A percentile compares a stretch with the other conserved stretches of the same genome.
Conservation (phyloP, 2,329 filamentous ascomycete species). For the Xylaria multiplex region DNA sequence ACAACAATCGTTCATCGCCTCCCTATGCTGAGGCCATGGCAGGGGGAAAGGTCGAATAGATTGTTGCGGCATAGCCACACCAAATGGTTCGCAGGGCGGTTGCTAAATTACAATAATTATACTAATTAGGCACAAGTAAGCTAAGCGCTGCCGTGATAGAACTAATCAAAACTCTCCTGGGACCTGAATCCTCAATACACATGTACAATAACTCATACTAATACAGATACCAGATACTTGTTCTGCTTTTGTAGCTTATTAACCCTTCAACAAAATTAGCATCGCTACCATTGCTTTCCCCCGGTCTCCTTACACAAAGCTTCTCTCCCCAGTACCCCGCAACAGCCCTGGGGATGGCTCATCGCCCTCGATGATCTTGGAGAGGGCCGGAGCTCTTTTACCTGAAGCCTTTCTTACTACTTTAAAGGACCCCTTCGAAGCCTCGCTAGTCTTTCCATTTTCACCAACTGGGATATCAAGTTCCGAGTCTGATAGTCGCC, state of each 20-base stretch:
- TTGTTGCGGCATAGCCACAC: no score
- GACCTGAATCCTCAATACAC: neutral
- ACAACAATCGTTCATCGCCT: no score
- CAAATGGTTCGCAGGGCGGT: neutral
- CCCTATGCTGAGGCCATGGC: no score
- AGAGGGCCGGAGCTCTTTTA: constrained; percentile 27
- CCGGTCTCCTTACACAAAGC: constrained; percentile 25
- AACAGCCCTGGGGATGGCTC: constrained; percentile 18
- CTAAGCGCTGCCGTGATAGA: neutral
- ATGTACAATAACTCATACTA: neutral
- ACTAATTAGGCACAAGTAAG: neutral
- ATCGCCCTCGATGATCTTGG: constrained; percentile 33
- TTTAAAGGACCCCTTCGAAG: constrained; percentile 11
- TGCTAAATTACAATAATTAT: constrained; percentile 1
- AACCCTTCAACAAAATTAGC: neutral
- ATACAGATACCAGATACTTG: neutral
- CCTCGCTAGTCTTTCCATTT: neutral
- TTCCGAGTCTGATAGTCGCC: constrained; percentile 10
- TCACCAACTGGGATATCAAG: neutral
- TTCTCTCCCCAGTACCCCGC: constrained; percentile 12
- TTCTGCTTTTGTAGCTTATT: neutral
- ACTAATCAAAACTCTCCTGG: neutral
- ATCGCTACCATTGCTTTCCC: neutral
- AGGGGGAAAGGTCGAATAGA: no score
- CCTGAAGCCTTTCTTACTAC: constrained; percentile 10